Evolutionary conservation across 108 stramenopile species (phyloP).

Genomic region (Discostella stelligeroides): DNA sequence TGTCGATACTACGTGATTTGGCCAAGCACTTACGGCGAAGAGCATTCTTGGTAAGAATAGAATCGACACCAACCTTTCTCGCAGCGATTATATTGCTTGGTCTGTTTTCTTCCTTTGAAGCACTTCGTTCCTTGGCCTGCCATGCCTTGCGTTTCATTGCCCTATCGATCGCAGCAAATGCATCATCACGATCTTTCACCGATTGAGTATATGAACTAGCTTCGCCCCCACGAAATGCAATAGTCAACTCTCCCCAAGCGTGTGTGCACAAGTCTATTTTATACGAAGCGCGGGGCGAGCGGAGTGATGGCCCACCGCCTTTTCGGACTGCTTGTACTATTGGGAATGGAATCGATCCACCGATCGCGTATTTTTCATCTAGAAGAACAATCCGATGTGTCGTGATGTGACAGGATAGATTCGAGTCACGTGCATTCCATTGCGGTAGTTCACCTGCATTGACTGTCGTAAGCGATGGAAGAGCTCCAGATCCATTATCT

Average conservation of each 20-base stretch:
- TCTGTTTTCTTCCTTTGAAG: constrained; percentile 40
- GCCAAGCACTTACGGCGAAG: constrained; percentile 42
- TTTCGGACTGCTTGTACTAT: constrained; percentile 48
- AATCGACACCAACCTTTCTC: constrained; percentile 71
- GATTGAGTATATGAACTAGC: constrained; percentile 32
- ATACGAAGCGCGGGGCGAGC: constrained; percentile 46
- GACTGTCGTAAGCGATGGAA: constrained; percentile 34
- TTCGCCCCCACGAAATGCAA: constrained; percentile 56
- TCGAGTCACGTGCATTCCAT: constrained; percentile 69
- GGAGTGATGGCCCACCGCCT: constrained; percentile 55
- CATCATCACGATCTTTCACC: constrained; percentile 65
- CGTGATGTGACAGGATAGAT: constrained; percentile 46
- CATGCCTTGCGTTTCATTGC: constrained; percentile 71
- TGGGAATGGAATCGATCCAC: constrained; percentile 52
- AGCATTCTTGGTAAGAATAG: constrained; percentile 69
- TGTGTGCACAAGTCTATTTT: constrained; percentile 56
- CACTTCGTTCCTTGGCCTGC: constrained; percentile 52
- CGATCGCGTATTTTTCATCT: constrained; percentile 33
- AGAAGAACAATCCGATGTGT: constrained; percentile 40
- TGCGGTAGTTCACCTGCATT: constrained; percentile 19
- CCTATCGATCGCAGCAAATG: constrained; percentile 48
- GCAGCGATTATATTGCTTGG: constrained; percentile 24
- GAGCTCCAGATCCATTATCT: constrained; percentile 33
- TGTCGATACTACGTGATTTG: neutral
- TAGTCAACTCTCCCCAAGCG: constrained; percentile 63